phyloP scores from a whole-genome alignment of 805 yeast species.

The Saccharomycopsis lassenensis region DNA sequence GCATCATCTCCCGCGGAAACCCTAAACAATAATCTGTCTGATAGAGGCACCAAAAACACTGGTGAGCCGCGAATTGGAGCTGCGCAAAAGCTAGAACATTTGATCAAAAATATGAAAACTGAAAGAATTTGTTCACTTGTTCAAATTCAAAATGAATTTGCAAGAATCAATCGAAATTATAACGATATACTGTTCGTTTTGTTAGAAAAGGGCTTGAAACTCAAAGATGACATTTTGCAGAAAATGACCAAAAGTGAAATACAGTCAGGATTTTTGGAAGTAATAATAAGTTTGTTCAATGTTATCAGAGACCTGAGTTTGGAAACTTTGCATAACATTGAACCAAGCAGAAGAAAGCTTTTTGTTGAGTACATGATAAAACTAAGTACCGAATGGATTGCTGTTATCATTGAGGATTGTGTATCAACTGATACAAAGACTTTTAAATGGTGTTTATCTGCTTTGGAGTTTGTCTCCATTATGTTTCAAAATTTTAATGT shows the following conservation, averaged over 20 bases:
- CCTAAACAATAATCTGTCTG: too few relatives aligned
- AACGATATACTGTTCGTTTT: slow-evolving; percentile 12
- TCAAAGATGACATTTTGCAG: slow-evolving; percentile 9
- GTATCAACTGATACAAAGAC: slow-evolving; percentile 85
- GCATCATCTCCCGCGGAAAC: too few relatives aligned
- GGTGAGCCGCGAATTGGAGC: background rate
- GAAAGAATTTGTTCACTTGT: slow-evolving; percentile 14
- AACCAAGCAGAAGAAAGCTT: slow-evolving; percentile 1
- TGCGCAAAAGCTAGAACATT: slow-evolving; percentile 1
- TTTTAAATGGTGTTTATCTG: slow-evolving; percentile 92
- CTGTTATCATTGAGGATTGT: slow-evolving; percentile 90
- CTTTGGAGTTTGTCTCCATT: slow-evolving; percentile 92
- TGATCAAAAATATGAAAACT: slow-evolving; percentile 5
- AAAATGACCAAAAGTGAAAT: background rate
- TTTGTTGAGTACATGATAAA: slow-evolving; percentile 37
- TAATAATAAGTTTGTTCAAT: slow-evolving; percentile 14
- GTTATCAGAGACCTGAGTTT: slow-evolving; percentile 14
- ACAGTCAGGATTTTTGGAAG: slow-evolving; percentile 7
- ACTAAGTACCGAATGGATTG: slow-evolving; percentile 81
- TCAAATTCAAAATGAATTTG: slow-evolving; percentile 14
- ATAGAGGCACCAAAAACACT: background rate
- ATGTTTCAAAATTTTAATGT: slow-evolving; percentile 88
- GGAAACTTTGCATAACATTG: slow-evolving; percentile 9
- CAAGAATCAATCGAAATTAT: slow-evolving; percentile 9
- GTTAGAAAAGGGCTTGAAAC: slow-evolving; percentile 11